Evolutionary conservation across 2,329 filamentous ascomycete genomes (phyloP).

Genomic region (Scytalidium sp.): DNA sequence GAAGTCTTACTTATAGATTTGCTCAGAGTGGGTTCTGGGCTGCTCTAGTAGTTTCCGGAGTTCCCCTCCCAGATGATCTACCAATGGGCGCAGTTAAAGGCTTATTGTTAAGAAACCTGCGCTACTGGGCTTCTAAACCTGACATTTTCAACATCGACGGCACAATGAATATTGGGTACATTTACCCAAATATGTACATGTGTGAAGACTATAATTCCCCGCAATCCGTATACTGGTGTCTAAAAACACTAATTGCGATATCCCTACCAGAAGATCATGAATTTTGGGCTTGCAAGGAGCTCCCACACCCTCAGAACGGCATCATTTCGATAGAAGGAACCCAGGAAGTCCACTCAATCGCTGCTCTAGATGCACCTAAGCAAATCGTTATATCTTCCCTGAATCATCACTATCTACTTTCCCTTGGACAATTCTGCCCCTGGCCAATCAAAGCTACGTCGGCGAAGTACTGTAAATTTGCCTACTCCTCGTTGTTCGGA

Average conservation of each 20-base stretch:
- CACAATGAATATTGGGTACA: slow-evolving; percentile 45
- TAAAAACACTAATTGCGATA: slow-evolving; percentile 46
- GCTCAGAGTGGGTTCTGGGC: slow-evolving; percentile 47
- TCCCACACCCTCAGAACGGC: slow-evolving; percentile 25
- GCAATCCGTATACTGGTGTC: slow-evolving; percentile 51
- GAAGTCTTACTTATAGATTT: slow-evolving; percentile 49
- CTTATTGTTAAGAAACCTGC: slow-evolving; percentile 45
- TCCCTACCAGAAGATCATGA: slow-evolving; percentile 31
- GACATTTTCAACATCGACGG: slow-evolving; percentile 47
- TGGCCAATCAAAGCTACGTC: slow-evolving; percentile 37
- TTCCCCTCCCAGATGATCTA: slow-evolving; percentile 36
- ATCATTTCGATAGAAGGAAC: slow-evolving; percentile 2
- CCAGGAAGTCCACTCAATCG: slow-evolving; percentile 5
- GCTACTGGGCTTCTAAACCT: slow-evolving; percentile 42
- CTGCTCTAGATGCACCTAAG: slow-evolving; percentile 28
- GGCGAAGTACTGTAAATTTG: slow-evolving; percentile 46
- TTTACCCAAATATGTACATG: slow-evolving; percentile 47
- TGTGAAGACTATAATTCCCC: slow-evolving; percentile 56
- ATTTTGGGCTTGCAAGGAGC: slow-evolving; percentile 44
- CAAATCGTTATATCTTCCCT: slow-evolving; percentile 42
- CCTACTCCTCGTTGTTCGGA: slow-evolving; percentile 44
- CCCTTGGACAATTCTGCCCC: slow-evolving; percentile 35
- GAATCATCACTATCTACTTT: slow-evolving; percentile 40
- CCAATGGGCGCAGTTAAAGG: slow-evolving; percentile 40
- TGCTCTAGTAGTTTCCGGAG: slow-evolving; percentile 38